Base-by-base conservation (phyloP, 2,329 filamentous ascomycete species). In the Alternaria sp. region DNA sequence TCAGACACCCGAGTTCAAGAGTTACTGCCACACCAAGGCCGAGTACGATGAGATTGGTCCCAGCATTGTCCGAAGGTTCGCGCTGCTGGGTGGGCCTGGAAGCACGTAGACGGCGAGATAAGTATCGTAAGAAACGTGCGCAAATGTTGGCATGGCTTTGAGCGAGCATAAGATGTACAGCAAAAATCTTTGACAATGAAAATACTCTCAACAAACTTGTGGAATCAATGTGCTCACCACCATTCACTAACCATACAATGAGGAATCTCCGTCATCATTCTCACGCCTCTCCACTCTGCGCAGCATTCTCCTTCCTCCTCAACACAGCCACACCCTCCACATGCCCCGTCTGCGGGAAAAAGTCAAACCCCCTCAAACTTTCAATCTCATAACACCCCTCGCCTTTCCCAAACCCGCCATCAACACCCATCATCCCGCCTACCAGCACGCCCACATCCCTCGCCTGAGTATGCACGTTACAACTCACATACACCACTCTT, bases 401-500 rank as follows among this genome's bases (percentile, higher is more conserved):
- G 65, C 69, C 81, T 72, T 20, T 63, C 12, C 70, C 75, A 62
- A 62, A 75, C 14, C 76, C 69, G 43, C 72, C 74, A 65, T 80
- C 75, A 18, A 79, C 72, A 16, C 78, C 74, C 47, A 78, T 77
- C 71, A 87, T 80, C 0, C 94, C 93, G 36, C 90, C 85, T 1
- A 98, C 93, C 71, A 99, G 80, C 62, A 94, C 88, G 0, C 94
- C 95, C 1, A 99, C 89, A 79, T 99, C 95, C 54, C 95, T 84
- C 14, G 95, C 95, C 84, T 98, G 95, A 8, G 94, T 98, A 76
- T 99, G 95, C 66, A 99, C 95, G 74, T 99, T 99, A 73, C 95
- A 99, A 75, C 92, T 96, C 41, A 99, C 94, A 77, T 99, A 99
- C 5, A 97, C 88, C 11, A 99, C 88, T 60, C 95, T 85, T 65